Evolutionary conservation across 495 filamentous ascomycete genomes (phyloP).

Genomic region (Podospora didyma): DNA sequence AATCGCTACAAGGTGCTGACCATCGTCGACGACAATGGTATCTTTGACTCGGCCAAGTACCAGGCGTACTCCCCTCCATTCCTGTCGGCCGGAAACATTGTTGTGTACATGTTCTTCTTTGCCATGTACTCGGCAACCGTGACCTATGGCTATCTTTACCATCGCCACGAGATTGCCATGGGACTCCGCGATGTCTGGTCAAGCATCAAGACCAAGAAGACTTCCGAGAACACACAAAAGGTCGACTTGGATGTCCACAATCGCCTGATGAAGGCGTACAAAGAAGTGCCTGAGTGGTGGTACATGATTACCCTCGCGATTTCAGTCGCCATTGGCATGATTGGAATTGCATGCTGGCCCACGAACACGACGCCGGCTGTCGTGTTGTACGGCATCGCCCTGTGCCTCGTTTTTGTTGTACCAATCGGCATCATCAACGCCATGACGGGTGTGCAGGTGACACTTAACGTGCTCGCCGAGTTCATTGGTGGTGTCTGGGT

Average conservation of each 20-base stretch:
- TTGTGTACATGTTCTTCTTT: conserved; percentile 39
- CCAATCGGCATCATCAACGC: conserved; percentile 40
- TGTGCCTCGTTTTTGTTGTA: conserved; percentile 39
- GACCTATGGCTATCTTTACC: conserved; percentile 35
- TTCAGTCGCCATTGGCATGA: conserved; percentile 31
- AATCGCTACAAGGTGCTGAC: conserved; percentile 33
- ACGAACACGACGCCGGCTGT: conserved; percentile 39
- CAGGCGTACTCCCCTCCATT: conserved; percentile 38
- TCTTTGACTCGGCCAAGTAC: conserved; percentile 36
- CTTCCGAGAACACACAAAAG: conserved; percentile 4
- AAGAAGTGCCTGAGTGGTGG: conserved; percentile 43
- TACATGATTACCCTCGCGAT: conserved; percentile 31
- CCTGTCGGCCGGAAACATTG: conserved; percentile 30
- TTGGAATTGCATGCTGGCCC: conserved; percentile 34
- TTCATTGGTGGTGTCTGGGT: conserved; percentile 42
- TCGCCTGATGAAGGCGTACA: conserved; percentile 36
- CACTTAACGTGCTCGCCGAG: conserved; percentile 41
- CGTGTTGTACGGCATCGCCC: conserved; percentile 39
- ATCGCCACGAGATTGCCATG: conserved; percentile 36
- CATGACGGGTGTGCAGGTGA: conserved; percentile 41
- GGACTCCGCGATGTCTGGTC: conserved; percentile 28
- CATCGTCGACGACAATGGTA: conserved; percentile 30
- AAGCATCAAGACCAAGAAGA: conserved; percentile 21
- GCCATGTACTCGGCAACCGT: conserved; percentile 36
- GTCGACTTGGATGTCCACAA: conserved; percentile 32